phyloP scores from a whole-genome alignment of 2,329 filamentous ascomycete genomes.

The Aspergillus fijiensis region DNA sequence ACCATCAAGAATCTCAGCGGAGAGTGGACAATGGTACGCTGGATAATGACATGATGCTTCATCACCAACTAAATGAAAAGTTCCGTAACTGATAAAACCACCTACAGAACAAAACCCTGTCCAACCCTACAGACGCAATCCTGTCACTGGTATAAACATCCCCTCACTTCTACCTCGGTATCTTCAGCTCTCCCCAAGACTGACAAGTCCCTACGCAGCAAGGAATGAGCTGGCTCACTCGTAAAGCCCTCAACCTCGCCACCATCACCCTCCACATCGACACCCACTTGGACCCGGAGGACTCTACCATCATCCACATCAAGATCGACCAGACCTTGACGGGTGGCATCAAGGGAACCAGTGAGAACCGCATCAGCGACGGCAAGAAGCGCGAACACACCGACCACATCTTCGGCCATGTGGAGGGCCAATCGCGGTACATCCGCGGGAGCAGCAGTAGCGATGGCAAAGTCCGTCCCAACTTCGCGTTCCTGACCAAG shows the following conservation, averaged over 20 bases:
- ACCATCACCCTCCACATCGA: slow-evolving; percentile 66
- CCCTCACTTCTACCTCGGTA: background rate
- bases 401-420: slow-evolving; percentile 77
- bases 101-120: slow-evolving; percentile 70
- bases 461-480: slow-evolving; percentile 39
- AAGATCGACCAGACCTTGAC: slow-evolving; percentile 71
- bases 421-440: slow-evolving; percentile 61
- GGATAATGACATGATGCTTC: background rate
- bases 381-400: slow-evolving; percentile 63
- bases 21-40: slow-evolving; percentile 64
- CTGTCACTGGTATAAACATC: slow-evolving; percentile 56
- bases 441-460: slow-evolving; percentile 38
- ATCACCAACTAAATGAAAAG: slow-evolving; percentile 22
- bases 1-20: slow-evolving; percentile 68
- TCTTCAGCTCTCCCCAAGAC: background rate
- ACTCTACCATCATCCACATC: slow-evolving; percentile 58
- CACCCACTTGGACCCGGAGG: slow-evolving; percentile 49
- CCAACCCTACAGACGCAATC: slow-evolving; percentile 66
- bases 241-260: slow-evolving; percentile 69
- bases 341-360: slow-evolving; percentile 67
- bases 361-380: slow-evolving; percentile 58
- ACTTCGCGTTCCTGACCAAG: slow-evolving; percentile 39
- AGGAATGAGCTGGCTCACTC: slow-evolving; percentile 68
- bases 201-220: slow-evolving; percentile 45
- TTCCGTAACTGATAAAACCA: slow-evolving; percentile 2